Percentiles rank a stretch among this genome's conserved stretches.
Evolutionary conservation across 257 asterid genomes (phyloP).

Genomic region (Solanum bukasovii): DNA sequence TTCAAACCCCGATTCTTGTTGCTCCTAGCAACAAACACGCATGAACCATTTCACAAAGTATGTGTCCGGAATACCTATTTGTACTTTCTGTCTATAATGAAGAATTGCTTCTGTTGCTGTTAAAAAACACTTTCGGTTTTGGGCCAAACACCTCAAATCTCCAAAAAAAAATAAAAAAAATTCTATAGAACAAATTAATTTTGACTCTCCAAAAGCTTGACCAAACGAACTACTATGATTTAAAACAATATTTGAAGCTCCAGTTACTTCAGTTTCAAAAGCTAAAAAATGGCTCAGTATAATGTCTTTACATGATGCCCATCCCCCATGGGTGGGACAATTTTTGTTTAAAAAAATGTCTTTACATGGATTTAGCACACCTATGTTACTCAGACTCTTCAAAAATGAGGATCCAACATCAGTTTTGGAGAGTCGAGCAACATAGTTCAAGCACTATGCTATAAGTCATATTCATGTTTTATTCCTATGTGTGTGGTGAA

Average conservation of each 20-base stretch:
- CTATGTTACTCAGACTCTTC: accelerated
- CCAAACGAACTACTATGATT: neutral
- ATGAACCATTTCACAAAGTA: no score
- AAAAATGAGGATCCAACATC: neutral
- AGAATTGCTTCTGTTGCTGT: neutral
- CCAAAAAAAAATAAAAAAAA: neutral
- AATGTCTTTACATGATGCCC: neutral
- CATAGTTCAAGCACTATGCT: neutral
- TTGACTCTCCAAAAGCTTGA: neutral
- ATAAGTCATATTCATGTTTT: neutral
- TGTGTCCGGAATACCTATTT: neutral
- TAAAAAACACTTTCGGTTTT: neutral
- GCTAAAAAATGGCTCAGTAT: neutral
- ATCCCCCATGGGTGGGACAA: neutral
- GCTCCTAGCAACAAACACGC: no score
- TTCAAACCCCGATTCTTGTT: accelerated
- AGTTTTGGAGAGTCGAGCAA: neutral
- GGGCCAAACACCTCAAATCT: neutral
- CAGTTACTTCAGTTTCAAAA: neutral
- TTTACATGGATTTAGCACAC: neutral
- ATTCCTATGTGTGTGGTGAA: neutral
- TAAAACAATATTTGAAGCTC: neutral
- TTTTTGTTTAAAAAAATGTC: neutral
- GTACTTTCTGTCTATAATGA: neutral
- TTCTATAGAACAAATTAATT: neutral